Base-by-base conservation (phyloP, 805 yeast genomes). In the Candida silvicultrix region DNA sequence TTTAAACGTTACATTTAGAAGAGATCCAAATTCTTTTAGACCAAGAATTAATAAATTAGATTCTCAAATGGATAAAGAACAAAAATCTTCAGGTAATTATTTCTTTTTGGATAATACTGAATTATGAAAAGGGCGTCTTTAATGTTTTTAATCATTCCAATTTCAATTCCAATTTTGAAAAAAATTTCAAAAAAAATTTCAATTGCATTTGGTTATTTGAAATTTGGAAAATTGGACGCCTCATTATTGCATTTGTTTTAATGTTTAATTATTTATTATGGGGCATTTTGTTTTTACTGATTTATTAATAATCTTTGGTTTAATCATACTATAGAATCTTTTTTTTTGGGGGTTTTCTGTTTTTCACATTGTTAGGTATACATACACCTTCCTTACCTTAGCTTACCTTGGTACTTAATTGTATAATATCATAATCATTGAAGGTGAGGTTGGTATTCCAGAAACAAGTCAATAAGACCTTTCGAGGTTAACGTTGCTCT, bases 41-140 rank as follows among this genome's bases (percentile, higher is more conserved):
- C 99, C 99, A 62, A 87, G 99, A 80, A 94, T 94, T 68, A 94
- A 94, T 76, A 94, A 94, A 72, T 73, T 88, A 64, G 98, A 87
- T 63, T 90, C 98, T 45, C 99, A 94, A 77, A 89, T 94, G 96
- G 99, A 94, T 70, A 94, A 85, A 72, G 98, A 94, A 73, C 99
- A 94, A 71, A 94, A 94, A 73, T 64, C 79, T 39, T 63, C 80
- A 43, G 99, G 99, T 50, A 90, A 92, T 76, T 94, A 85, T 74
- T 94, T 94, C 83, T 94, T 94, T 81, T 78, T 94, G 71, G 99
- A 92, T 63, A 80, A 70, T 57, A 58, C 69, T 40, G 80, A 69
- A 48, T 67, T 73, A 57, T 73, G n/a, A n/a, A 62, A 64, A 41
- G 46, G 52, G 49, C 45, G 44, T 47, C 40, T 40, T 32, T 18